Base-by-base conservation (phyloP, 331 rosid genomes). In the Pyrus hybrid region DNA sequence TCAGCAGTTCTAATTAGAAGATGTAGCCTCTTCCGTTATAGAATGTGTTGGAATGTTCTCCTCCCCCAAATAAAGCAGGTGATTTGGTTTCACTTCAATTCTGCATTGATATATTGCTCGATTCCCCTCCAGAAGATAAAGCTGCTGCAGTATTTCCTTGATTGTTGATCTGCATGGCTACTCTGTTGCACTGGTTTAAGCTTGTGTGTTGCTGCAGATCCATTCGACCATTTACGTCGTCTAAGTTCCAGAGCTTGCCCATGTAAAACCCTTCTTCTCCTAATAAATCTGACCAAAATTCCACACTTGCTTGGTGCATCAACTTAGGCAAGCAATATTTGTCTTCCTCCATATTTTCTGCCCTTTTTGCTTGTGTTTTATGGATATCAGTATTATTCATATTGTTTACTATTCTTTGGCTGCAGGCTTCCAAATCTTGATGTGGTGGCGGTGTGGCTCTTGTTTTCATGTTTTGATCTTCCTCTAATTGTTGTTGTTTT, bases 401-500 rank as follows among this genome's bases (percentile, higher is more conserved):
- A 6, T 63, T 28, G n/a, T 5, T 10, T 30, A 8, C 2, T 1
- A 2, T 6, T 63, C 22, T 23, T 62, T 6, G 30, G 35, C 67
- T 26, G 56, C 56, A 49, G 33, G 67, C 14, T 30, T 29, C 68
- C 68, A 18, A 16, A 4, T 32, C 13, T 1, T 18, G 28, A n/a
- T 57, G 56, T 16, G 56, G 75, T 32, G 32, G 45, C 0, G 45
- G 45, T 37, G 45, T 21, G 51, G 56, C 54, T 56, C 20, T 29
- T 79, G 58, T 69, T 68, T 25, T 30, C 32, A 68, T 54, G 33
- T 64, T 26, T 63, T 60, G 75, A 8, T 68, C 21, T 64, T 68
- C 80, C 1, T 64, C 21, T 13, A 78, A 35, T 37, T 70, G 83
- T 30, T 69, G 75, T 26, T 63, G 77, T 62, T 69, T 67, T 63